Evolutionary conservation across 495 filamentous ascomycete species (phyloP), one percentile per base, ranked within the genome.

Genomic region (Aspergillus olivimuriae): DNA sequence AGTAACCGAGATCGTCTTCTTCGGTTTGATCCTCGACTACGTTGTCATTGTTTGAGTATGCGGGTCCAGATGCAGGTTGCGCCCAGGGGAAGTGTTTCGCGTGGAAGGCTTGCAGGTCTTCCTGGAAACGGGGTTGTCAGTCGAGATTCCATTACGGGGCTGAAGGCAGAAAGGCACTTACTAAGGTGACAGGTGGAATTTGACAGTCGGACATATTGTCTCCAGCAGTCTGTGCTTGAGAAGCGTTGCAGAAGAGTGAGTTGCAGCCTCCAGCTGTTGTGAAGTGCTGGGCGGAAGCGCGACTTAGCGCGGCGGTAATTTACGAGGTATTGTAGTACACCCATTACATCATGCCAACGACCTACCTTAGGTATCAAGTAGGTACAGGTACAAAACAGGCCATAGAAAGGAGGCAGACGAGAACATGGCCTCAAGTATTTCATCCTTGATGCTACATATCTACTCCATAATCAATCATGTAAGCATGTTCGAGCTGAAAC

Each of bases 1-100:
- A 98, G 62, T 89, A 92, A 17, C 90, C 94, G 10, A 95, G 74
- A 6, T 70, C 83, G 51, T 92, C 84, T 12, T 87, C 81, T 15
- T 83, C 52, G 11, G 52, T 40, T 3, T 61, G 52, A 20, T 69
- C 56, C 16, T 68, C 58, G 28, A 51, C 43, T 23, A 47, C 38
- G 22, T 52, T 34, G 35, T 57, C 44, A 47, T 33, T 60, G 41
- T 37, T 66, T 50, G 36, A 41, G 19, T 49, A 16, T 9, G 41
- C 17, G 20, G 43, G 33, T 9, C 37, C 34, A 0, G 24, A 33
- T 17, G 52, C 1, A 26, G 39, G 47, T 20, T 34, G 41, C 14
- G 44, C 50, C 7, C 58, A 47, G 19, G 76, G 78, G 58, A 86
- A 84, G 45, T 86, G 85, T 33, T 62, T 50, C 16, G 68, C 52